Evolutionary conservation across 306 rosid species (phyloP).

Genomic region (Canavalia gladiata): DNA sequence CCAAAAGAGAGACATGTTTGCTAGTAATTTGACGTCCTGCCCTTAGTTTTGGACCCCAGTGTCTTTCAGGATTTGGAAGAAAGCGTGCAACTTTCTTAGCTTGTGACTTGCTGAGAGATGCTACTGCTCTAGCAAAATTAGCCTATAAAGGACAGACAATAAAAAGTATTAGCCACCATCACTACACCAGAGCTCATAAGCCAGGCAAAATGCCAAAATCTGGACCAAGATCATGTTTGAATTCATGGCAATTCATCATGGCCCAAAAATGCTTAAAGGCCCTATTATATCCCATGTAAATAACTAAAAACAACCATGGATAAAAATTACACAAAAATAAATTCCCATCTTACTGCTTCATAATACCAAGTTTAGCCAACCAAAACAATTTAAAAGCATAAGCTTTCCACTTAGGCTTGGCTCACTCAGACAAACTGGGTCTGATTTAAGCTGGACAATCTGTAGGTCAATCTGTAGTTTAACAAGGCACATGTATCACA

Average conservation of each 20-base stretch:
- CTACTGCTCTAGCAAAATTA: constrained; percentile 86
- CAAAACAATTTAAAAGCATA: neutral
- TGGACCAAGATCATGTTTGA: neutral
- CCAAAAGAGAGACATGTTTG: constrained; percentile 88
- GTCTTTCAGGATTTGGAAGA: constrained; percentile 96
- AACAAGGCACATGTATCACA: no score
- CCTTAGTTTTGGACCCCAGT: constrained; percentile 97
- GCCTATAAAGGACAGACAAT: constrained; percentile 58
- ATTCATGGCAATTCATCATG: neutral
- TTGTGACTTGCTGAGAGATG: constrained; percentile 95
- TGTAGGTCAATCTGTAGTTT: no score
- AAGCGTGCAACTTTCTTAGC: constrained; percentile 88
- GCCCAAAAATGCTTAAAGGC: neutral
- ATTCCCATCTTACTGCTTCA: neutral
- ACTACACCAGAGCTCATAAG: neutral
- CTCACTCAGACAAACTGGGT: neutral
- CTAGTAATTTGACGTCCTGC: constrained; percentile 93
- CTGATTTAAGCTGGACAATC: no score
- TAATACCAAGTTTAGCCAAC: neutral
- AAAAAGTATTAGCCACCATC: constrained; percentile 18
- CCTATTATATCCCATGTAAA: neutral
- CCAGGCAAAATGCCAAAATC: constrained; percentile 9
- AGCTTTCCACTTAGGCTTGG: neutral
- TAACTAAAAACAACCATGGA: neutral
- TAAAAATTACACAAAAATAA: neutral